Percentiles rank a stretch among this genome's conserved stretches.
phyloP scores from a whole-genome alignment of 208 protist genomes.

The Leishmania braziliensis region DNA sequence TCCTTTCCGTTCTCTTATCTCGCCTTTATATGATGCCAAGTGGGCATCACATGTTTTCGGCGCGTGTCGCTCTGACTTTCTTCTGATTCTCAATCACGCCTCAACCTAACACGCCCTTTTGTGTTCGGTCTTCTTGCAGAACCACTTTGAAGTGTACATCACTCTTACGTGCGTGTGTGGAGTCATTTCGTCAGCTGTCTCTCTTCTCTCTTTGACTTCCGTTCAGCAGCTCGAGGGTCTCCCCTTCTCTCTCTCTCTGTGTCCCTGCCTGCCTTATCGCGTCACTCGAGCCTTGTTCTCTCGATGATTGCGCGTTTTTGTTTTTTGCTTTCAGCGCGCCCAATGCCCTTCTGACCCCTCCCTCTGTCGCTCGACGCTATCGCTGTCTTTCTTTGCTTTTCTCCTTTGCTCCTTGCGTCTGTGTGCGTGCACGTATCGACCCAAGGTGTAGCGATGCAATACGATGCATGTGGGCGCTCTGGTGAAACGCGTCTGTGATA shows the following conservation, averaged over 20 bases:
- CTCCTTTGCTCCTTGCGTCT: not conserved
- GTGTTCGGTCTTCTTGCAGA: not conserved
- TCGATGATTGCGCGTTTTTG: slow-evolving; percentile 2
- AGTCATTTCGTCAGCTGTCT: not conserved
- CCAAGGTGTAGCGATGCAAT: not conserved
- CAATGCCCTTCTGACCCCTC: not conserved
- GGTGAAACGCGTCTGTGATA: not conserved
- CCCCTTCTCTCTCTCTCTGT: no score
- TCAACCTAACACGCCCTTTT: not conserved
- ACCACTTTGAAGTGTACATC: not conserved
- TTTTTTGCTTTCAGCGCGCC: not conserved
- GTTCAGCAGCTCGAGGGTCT: not conserved
- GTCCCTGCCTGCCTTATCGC: slow-evolving; percentile 3
- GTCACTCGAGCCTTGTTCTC: slow-evolving; percentile 5
- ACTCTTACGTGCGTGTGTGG: not conserved
- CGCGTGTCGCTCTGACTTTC: not conserved
- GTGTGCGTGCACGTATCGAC: not conserved
- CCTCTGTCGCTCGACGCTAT: not conserved
- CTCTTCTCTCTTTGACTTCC: not conserved
- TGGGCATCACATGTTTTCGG: not conserved
- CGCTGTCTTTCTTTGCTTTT: not conserved
- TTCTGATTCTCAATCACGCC: not conserved
- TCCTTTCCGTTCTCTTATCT: not conserved
- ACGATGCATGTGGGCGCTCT: not conserved
- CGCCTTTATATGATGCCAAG: not conserved